Percentiles rank a stretch among this genome's conserved stretches.
Conservation (phyloP, 2,329 filamentous ascomycete genomes). For the Pestalotiopsis sp. region DNA sequence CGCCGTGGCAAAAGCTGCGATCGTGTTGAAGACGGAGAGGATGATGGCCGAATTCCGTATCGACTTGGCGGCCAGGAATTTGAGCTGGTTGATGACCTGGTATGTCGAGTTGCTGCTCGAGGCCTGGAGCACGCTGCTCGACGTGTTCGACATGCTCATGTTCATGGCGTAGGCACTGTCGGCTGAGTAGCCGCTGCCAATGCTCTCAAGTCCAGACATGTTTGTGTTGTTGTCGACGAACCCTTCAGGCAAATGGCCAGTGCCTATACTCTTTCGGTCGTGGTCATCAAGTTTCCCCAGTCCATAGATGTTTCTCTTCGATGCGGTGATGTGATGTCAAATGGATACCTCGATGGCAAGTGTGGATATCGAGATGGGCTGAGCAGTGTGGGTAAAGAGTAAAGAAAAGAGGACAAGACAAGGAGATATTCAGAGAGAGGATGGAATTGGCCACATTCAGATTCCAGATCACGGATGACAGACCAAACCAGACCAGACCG, state of each 20-base stretch:
- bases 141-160: conserved; percentile 25
- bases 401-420: not conserved
- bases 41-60: conserved; percentile 65
- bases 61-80: conserved; percentile 57
- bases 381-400: not conserved
- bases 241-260: conserved; percentile 30
- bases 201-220: conserved; percentile 27
- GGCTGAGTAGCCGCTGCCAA: conserved; percentile 23
- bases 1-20: conserved; percentile 59
- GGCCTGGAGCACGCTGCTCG: conserved; percentile 29
- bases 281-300: conserved; percentile 42
- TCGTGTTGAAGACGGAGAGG: conserved; percentile 62
- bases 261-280: conserved; percentile 32
- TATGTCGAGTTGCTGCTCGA: conserved; percentile 44
- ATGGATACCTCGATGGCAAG: not conserved
- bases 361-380: not conserved
- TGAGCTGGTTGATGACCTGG: conserved; percentile 52
- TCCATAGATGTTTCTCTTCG: conserved; percentile 30
- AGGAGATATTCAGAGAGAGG: conserved; percentile 21
- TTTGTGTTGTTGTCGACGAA: conserved; percentile 22
- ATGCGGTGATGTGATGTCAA: conserved; percentile 17
- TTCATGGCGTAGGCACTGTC: conserved; percentile 29
- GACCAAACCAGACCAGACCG: conserved; percentile 49
- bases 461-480: conserved; percentile 42
- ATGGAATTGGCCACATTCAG: conserved; percentile 27